phyloP scores from a whole-genome alignment of 768 basidiomycete species.

The Mycena rosella region DNA sequence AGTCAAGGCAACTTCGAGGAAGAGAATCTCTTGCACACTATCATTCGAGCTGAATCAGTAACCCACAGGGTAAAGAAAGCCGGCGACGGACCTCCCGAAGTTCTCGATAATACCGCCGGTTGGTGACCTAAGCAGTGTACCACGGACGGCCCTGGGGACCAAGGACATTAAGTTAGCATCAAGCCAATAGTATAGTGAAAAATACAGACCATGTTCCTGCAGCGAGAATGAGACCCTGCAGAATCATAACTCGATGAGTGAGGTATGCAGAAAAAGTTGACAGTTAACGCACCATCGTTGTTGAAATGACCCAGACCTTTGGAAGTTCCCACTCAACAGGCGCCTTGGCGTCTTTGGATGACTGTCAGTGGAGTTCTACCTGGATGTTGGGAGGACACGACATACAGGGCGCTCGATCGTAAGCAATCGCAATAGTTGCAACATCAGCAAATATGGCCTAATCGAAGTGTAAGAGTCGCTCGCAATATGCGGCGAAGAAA shows the following conservation, averaged over 20 bases:
- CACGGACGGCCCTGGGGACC: conserved; percentile 52
- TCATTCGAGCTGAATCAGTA: neutral
- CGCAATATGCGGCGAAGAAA: neutral
- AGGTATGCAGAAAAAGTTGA: neutral
- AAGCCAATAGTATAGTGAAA: neutral
- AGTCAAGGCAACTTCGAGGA: conserved; percentile 62
- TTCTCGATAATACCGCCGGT: conserved; percentile 60
- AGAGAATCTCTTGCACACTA: conserved; percentile 59
- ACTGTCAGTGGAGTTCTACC: neutral
- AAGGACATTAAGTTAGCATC: neutral
- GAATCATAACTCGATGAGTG: neutral
- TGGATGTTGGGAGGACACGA: neutral
- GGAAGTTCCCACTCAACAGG: conserved; percentile 66
- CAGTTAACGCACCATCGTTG: conserved; percentile 44
- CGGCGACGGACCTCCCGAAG: conserved; percentile 46
- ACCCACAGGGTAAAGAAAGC: neutral
- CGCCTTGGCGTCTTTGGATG: conserved; percentile 33
- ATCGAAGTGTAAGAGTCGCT: neutral
- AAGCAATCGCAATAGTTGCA: conserved; percentile 64
- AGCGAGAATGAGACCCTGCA: conserved; percentile 48
- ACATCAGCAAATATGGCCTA: conserved; percentile 42
- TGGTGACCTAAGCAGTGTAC: conserved; percentile 49
- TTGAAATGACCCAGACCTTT: conserved; percentile 61
- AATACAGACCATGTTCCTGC: conserved; percentile 51
- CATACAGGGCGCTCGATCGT: conserved; percentile 56